Evolutionary conservation across 2,329 filamentous ascomycete genomes (phyloP).

Genomic region (Xylaria arbuscula): DNA sequence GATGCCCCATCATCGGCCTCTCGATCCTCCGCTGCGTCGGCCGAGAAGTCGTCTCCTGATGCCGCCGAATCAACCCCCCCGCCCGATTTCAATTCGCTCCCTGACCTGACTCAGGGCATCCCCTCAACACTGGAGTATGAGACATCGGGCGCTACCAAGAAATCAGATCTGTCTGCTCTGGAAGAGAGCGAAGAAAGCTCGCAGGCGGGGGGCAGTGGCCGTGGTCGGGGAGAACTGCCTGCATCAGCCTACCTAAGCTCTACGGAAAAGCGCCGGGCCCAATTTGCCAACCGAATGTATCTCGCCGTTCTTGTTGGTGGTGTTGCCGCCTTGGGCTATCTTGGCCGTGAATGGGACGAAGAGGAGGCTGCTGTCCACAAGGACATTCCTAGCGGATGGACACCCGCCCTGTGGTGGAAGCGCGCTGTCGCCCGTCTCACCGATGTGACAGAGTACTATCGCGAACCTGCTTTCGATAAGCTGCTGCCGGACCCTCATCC

Average conservation of each 20-base stretch:
- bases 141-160: slow-evolving; percentile 61
- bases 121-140: slow-evolving; percentile 90
- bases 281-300: slow-evolving; percentile 81
- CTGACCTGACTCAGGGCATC: slow-evolving; percentile 93
- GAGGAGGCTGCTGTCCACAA: slow-evolving; percentile 76
- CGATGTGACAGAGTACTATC: slow-evolving; percentile 89
- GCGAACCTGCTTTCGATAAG: slow-evolving; percentile 94
- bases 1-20: slow-evolving; percentile 21
- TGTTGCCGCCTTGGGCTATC: slow-evolving; percentile 73
- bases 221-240: slow-evolving; percentile 73
- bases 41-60: slow-evolving; percentile 34
- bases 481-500: slow-evolving; percentile 86
- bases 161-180: slow-evolving; percentile 52
- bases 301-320: slow-evolving; percentile 66
- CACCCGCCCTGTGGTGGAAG: slow-evolving; percentile 78
- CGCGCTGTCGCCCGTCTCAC: slow-evolving; percentile 79
- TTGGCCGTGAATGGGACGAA: slow-evolving; percentile 89
- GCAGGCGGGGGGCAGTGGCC: slow-evolving; percentile 60
- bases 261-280: slow-evolving; percentile 81
- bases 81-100: slow-evolving; percentile 72
- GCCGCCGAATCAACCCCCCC: slow-evolving; percentile 48
- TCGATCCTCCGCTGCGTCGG: slow-evolving; percentile 26
- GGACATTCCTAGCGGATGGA: slow-evolving; percentile 84
- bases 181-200: slow-evolving; percentile 50
- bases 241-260: slow-evolving; percentile 91